A percentile compares a stretch with the other conserved stretches of the same genome.
These are phyloP conservation scores for Tylopilus rubrobrunneus DNA, from an alignment of 768 basidiomycete species.

Conservation along the genomic window DNA sequence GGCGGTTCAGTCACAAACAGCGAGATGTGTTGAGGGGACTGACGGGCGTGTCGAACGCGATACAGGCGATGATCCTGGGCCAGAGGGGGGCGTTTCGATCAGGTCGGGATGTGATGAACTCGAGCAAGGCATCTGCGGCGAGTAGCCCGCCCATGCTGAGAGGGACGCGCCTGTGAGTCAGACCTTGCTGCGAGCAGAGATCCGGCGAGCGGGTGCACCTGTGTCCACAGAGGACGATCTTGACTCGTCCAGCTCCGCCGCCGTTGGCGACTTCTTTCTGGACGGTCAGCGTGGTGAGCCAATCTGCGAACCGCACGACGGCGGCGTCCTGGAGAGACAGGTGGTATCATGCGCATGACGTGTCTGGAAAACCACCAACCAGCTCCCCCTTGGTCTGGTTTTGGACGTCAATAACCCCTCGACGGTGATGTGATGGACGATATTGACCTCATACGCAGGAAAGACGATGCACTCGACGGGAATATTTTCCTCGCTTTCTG, in stretches of 20 bases:
- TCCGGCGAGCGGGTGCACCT: constrained; percentile 43
- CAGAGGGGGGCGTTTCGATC: constrained; percentile 68
- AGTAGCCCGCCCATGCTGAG: constrained; percentile 89
- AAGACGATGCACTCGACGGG: constrained; percentile 76
- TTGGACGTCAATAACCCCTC: constrained; percentile 11
- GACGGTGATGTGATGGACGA: constrained; percentile 1
- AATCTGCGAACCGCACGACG: constrained; percentile 83
- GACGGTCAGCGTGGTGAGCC: constrained; percentile 88
- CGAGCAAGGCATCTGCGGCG: constrained; percentile 77
- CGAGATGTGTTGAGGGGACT: constrained; percentile 19
- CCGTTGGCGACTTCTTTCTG: constrained; percentile 76
- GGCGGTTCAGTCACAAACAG: too few relatives aligned
- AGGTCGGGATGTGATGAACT: constrained; percentile 64
- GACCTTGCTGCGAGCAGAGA: too few relatives aligned
- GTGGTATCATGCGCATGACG: background rate
- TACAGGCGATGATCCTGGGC: constrained; percentile 82
- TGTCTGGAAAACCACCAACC: constrained; percentile 41
- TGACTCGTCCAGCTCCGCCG: constrained; percentile 68
- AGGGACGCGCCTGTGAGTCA: background rate
- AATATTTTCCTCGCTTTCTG: constrained; percentile 55
- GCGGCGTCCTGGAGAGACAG: constrained; percentile 58
- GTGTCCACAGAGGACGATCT: constrained; percentile 86
- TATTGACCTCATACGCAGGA: constrained; percentile 78
- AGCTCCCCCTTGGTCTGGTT: constrained; percentile 84
- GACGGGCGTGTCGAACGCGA: constrained; percentile 91